A percentile compares a stretch with the other conserved stretches of the same genome.
phyloP scores from a whole-genome alignment of 2,329 filamentous ascomycete genomes.

The Grosmannia huntii region DNA sequence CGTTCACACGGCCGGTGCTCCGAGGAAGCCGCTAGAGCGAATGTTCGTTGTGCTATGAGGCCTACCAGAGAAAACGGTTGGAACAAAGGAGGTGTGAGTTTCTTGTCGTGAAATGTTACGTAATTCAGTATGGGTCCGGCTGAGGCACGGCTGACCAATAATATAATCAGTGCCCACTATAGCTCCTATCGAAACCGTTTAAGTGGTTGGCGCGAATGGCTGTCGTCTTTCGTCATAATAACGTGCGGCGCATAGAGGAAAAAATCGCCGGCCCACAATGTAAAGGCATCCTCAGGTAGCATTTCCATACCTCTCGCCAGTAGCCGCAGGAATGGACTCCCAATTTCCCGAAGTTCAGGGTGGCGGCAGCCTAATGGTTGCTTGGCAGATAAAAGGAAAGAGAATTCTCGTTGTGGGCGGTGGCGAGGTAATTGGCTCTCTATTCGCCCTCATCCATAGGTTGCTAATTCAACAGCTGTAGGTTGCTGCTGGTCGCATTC shows the following conservation, averaged over 20 bases:
- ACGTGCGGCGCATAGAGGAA: neutral
- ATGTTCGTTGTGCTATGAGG: neutral
- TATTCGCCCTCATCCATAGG: neutral
- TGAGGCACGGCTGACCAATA: neutral
- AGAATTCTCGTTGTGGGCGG: slow-evolving; percentile 86
- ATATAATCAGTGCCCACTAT: too few relatives aligned
- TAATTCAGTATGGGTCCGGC: neutral
- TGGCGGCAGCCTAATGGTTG: slow-evolving; percentile 84
- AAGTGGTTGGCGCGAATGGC: neutral
- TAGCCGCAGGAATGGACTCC: slow-evolving; percentile 13
- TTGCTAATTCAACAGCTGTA: slow-evolving; percentile 24
- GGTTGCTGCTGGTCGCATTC: slow-evolving; percentile 90
- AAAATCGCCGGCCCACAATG: neutral
- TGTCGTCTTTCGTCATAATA: neutral
- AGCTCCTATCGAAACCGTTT: neutral
- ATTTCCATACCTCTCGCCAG: neutral
- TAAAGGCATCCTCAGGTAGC: neutral
- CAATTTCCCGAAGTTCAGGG: slow-evolving; percentile 72
- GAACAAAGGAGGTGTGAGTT: neutral
- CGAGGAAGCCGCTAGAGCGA: neutral
- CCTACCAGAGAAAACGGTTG: neutral
- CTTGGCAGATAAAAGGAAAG: slow-evolving; percentile 89
- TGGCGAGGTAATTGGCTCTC: slow-evolving; percentile 57
- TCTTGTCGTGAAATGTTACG: neutral
- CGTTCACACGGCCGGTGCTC: neutral